phyloP scores from a whole-genome alignment of 1,284 basidiomycete species.

The Tranzscheliella williamsii region DNA sequence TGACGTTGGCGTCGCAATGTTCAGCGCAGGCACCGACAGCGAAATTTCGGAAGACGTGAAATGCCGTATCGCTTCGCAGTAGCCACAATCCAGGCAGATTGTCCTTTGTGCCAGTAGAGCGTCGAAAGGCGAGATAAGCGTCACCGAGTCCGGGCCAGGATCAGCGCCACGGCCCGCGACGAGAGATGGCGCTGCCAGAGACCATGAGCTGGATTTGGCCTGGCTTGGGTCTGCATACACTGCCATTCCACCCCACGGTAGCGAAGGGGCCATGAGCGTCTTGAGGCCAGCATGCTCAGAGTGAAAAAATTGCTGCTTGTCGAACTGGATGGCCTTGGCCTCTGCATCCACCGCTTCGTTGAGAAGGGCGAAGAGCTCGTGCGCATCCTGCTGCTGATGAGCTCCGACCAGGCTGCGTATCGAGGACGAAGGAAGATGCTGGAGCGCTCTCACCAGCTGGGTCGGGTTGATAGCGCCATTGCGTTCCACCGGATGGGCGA shows the following conservation, averaged over 20 bases:
- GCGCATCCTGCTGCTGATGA: slow-evolving; percentile 60
- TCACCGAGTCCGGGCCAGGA: slow-evolving; percentile 2
- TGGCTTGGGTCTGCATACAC: slow-evolving; percentile 26
- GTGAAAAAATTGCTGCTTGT: slow-evolving; percentile 11
- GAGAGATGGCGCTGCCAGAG: background rate
- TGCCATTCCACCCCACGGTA: slow-evolving; percentile 27
- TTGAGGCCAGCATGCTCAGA: slow-evolving; percentile 28
- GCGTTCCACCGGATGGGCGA: slow-evolving; percentile 28
- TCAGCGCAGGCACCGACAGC: slow-evolving; percentile 38
- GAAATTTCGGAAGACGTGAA: slow-evolving; percentile 49
- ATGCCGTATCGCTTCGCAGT: slow-evolving; percentile 56
- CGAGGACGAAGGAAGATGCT: slow-evolving; percentile 35
- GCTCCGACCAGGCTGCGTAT: slow-evolving; percentile 50
- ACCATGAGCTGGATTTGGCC: background rate
- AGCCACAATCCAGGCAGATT: slow-evolving; percentile 54
- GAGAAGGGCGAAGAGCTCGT: slow-evolving; percentile 57
- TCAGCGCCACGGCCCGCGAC: background rate
- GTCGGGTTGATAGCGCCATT: slow-evolving; percentile 44
- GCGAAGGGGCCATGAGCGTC: slow-evolving; percentile 34
- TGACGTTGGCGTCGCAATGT: slow-evolving; percentile 20
- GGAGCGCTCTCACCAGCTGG: slow-evolving; percentile 41
- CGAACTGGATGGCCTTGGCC: slow-evolving; percentile 25
- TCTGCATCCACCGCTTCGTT: slow-evolving; percentile 52
- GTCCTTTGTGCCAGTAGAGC: slow-evolving; percentile 49
- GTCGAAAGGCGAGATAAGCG: slow-evolving; percentile 38